Evolutionary conservation across 305 asterid genomes (phyloP), one percentile per base, ranked within the genome.

Genomic region (Fraxinus greggii): DNA sequence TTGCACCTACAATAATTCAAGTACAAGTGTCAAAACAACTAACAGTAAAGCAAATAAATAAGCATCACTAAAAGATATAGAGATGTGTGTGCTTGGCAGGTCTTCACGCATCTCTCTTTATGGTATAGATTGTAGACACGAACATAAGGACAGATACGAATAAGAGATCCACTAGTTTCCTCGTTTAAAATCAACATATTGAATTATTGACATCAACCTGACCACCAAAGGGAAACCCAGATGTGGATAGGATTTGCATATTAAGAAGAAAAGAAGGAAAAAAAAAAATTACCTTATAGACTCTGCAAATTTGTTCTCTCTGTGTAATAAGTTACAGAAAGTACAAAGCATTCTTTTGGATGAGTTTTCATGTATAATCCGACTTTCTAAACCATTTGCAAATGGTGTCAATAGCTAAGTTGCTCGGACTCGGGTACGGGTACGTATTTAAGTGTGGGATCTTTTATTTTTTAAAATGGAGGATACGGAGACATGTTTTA

Each of bases 1-100:
- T 96, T 72, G 99, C 99, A 83, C 99, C 99, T 96, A 93, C 86
- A 90, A 82, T 78, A 79, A 83, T 75, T 79, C 54, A 76, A n/a
- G 79, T 75, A 80, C 54, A 76, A n/a, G 78, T 81, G 72, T 54
- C 82, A 80, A 76, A 80, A 83, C 31, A 65, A 67, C 21, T 28
- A 59, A 59, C 29, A 59, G 31, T 21, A 23, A 59, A 21, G 21
- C 38, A 67, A 67, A 28, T 67, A 26, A 24, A 59, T 21, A 59
- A 59, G 70, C 70, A 19, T 59, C 8, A 59, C 70, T 6, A 6
- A 23, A 59, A 59, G 31, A 59, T 19, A 59, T 8, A 21, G 29
- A 2, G 28, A 4, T 21, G 28, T 1, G 70, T 7, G 29, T 23
- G 31, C 31, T 19, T 21, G 70, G 70, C 31, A 5, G 4, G 29